phyloP scores from a whole-genome alignment of 768 basidiomycete genomes.

The Tephrocybe sp. region DNA sequence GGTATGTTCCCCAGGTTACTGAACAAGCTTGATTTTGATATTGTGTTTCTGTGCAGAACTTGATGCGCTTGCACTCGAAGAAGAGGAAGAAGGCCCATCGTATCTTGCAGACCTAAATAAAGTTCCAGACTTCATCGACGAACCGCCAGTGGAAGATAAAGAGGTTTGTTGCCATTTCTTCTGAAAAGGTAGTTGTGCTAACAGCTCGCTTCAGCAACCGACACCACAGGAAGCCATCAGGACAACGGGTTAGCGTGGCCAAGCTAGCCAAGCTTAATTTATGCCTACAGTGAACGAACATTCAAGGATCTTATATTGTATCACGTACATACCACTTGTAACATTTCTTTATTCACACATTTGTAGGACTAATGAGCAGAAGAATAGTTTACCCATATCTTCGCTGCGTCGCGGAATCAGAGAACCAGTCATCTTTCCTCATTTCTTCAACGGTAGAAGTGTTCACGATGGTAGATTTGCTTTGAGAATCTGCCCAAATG shows the following conservation, averaged over 20 bases:
- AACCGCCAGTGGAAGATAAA: slow-evolving; percentile 67
- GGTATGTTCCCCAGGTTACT: slow-evolving; percentile 43
- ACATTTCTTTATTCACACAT: slow-evolving; percentile 5
- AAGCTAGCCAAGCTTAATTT: slow-evolving; percentile 8
- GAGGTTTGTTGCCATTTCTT: slow-evolving; percentile 43
- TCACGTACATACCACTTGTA: slow-evolving; percentile 18
- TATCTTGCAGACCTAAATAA: slow-evolving; percentile 87
- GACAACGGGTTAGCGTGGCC: slow-evolving; percentile 37
- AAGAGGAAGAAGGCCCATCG: slow-evolving; percentile 85
- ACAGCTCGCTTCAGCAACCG: slow-evolving; percentile 32
- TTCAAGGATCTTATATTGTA: slow-evolving; percentile 13
- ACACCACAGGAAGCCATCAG: slow-evolving; percentile 52
- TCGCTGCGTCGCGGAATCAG: slow-evolving; percentile 45
- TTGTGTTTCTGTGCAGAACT: slow-evolving; percentile 56
- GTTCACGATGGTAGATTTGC: slow-evolving; percentile 79
- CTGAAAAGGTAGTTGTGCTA: background rate
- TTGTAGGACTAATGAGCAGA: slow-evolving; percentile 8
- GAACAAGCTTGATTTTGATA: background rate
- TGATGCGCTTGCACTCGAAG: slow-evolving; percentile 89
- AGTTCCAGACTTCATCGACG: slow-evolving; percentile 90
- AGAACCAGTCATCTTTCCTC: slow-evolving; percentile 77
- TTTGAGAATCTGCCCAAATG: slow-evolving; percentile 64
- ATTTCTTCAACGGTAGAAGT: slow-evolving; percentile 61
- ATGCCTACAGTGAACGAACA: slow-evolving; percentile 4
- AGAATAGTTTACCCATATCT: slow-evolving; percentile 57